Evolutionary conservation across 2,329 filamentous ascomycete genomes (phyloP).

Genomic region (Bipolaris oryzae): DNA sequence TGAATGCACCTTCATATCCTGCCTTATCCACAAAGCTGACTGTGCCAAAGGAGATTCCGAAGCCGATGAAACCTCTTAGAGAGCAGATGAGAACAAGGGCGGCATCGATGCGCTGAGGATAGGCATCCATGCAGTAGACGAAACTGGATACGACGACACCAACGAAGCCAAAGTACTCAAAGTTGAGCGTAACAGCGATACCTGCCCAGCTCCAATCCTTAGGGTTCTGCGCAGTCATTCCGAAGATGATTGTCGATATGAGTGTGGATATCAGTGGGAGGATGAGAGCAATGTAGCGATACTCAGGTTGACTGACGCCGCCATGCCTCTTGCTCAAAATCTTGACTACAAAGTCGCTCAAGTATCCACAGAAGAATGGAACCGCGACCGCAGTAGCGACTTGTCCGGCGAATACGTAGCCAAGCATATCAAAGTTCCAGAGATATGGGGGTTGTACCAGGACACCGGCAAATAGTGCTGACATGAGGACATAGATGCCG

Average conservation of each 20-base stretch:
- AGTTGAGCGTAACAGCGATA: conserved; percentile 16
- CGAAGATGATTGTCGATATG: conserved; percentile 16
- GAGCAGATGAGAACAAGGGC: conserved; percentile 20
- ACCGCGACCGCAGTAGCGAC: conserved; percentile 14
- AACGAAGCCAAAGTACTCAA: conserved; percentile 20
- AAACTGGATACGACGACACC: conserved; percentile 15
- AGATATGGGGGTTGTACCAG: conserved; percentile 14
- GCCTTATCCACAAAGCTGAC: conserved; percentile 11
- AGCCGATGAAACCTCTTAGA: conserved; percentile 18
- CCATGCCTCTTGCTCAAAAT: conserved; percentile 8
- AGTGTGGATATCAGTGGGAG: conserved; percentile 12
- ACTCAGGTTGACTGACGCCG: conserved; percentile 13
- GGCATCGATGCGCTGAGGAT: conserved; percentile 18
- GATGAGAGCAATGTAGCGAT: conserved; percentile 11
- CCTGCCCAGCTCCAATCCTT: conserved; percentile 16
- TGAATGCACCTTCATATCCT: conserved; percentile 17
- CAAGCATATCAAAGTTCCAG: conserved; percentile 16
- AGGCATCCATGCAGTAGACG: conserved; percentile 18
- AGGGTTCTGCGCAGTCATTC: conserved; percentile 13
- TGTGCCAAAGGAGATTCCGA: conserved; percentile 16
- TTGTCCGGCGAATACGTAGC: conserved; percentile 19
- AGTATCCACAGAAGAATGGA: conserved; percentile 16
- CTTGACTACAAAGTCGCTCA: conserved; percentile 12
- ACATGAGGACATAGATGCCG: conserved; percentile 20
- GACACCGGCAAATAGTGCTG: conserved; percentile 16